These are phyloP conservation scores for Metschnikowia lochheadii DNA, from an alignment of 805 yeast species.

Conservation along the genomic window DNA sequence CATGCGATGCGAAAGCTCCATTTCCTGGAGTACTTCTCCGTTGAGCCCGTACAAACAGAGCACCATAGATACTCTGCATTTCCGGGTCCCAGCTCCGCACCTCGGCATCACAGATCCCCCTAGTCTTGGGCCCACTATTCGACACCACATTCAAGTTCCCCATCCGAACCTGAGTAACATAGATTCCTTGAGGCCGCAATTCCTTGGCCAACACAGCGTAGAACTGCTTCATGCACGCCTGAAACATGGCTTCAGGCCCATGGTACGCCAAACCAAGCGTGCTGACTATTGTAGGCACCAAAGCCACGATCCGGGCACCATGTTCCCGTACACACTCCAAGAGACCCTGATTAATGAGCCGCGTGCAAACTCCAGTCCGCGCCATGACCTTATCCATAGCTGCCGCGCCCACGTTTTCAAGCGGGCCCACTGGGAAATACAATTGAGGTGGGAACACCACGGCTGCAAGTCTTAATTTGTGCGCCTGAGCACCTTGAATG, in stretches of 20 bases:
- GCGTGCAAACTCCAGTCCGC: conserved; percentile 45
- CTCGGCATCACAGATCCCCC: conserved; percentile 33
- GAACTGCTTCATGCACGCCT: conserved; percentile 38
- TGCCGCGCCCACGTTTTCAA: conserved; percentile 48
- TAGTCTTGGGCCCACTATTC: conserved; percentile 19
- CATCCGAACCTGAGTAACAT: conserved; percentile 37
- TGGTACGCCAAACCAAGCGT: conserved; percentile 57
- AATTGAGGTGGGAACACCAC: conserved; percentile 68
- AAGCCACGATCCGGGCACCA: conserved; percentile 41
- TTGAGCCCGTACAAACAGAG: conserved; percentile 30
- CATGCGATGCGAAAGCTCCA: conserved; percentile 17
- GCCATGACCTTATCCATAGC: conserved; percentile 52
- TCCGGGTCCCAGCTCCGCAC: conserved; percentile 37
- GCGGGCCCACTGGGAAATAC: conserved; percentile 63
- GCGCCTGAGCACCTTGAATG: conserved; percentile 55
- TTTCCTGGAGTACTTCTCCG: conserved; percentile 30
- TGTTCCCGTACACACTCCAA: conserved; percentile 50
- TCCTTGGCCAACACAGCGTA: conserved; percentile 36
- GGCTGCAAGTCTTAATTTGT: conserved; percentile 55
- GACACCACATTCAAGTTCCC: conserved; percentile 35
- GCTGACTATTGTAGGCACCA: conserved; percentile 55
- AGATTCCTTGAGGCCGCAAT: conserved; percentile 30
- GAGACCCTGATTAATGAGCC: conserved; percentile 52
- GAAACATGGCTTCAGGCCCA: conserved; percentile 56
- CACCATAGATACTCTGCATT: conserved; percentile 31